phyloP scores from a whole-genome alignment of 768 basidiomycete species.

The Collybia mongolica region DNA sequence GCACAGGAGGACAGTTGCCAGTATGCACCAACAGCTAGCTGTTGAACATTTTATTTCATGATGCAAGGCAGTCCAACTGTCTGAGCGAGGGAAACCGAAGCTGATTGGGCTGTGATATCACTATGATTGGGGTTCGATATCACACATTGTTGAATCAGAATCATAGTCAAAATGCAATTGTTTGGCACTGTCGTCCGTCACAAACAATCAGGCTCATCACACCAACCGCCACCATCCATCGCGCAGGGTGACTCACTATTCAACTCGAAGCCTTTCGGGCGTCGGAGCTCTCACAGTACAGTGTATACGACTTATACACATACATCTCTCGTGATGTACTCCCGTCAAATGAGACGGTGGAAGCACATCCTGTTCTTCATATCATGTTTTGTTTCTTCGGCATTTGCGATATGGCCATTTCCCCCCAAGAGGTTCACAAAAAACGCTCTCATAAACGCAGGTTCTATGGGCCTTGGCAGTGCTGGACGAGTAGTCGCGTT shows the following conservation, averaged over 20 bases:
- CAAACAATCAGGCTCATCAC: background rate
- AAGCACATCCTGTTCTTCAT: background rate
- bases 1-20: too few species aligned
- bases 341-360: conserved; percentile 7
- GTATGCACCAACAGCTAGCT: too few species aligned
- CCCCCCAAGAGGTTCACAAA: conserved; percentile 80
- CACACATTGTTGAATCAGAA: too few species aligned
- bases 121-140: too few species aligned
- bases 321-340: conserved; percentile 4
- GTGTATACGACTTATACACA: conserved; percentile 5
- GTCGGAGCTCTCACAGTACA: background rate
- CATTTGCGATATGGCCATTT: conserved; percentile 71
- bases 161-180: too few species aligned
- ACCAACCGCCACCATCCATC: background rate
- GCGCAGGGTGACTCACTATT: background rate
- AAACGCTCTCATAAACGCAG: conserved; percentile 79
- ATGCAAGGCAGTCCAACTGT: too few species aligned
- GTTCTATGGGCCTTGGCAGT: conserved; percentile 73
- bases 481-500: conserved; percentile 80
- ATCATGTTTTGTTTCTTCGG: conserved; percentile 5
- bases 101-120: too few species aligned
- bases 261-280: background rate
- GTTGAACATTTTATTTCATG: too few species aligned
- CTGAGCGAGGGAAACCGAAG: too few species aligned
- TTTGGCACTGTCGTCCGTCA: too few species aligned